Base-by-base conservation (phyloP, 2,329 filamentous ascomycete genomes). In the Lecanosticta acicola region DNA sequence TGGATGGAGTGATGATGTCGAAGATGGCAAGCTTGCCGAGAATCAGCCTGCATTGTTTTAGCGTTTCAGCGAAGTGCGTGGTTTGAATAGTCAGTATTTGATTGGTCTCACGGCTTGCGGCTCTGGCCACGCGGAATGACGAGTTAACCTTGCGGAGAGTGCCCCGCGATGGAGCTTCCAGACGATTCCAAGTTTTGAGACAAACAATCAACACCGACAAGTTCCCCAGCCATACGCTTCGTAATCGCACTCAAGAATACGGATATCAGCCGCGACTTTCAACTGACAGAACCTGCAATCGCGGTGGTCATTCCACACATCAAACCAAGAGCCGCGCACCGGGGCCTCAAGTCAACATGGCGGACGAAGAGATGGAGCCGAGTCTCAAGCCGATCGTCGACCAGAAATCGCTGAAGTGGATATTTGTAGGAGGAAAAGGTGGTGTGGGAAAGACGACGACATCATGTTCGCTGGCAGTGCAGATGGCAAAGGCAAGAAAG, bases 361-460 rank as follows among this genome's bases (percentile, higher is more conserved):
- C 67, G 49, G 83, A 86, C 69, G 84, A 85, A 63, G 85, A 80
- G 60, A 83, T 97, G 73, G 90, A 94, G 74, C 90, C 93, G 39
- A 88, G 87, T 42, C 86, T 98, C 63, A 87, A 96, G 73, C 86
- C 87, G 55, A 89, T 98, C 65, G 81, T 98, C 62, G 88, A 94
- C 74, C 93, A 98, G 71, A 88, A 89, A 70, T 84, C 87, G 26
- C 83, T 98, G 45, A 87, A 93, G 67, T 98, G 93, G 93, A 94
- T 98, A 71, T 98, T 98, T 63, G 93, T 98, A 50, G 93, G 93
- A 62, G 93, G 93, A 57, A 98, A 98, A 73, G 19, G 11, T 63
- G 93, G 93, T 66, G 93, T 98, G 37, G 93, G 93, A 68, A 98
- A 98, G 77, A 98, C 93, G 20, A 98, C 93, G n/a, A 98, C 93